Conservation (phyloP, 441 rosid genomes). For the Theobroma grandiflorum region DNA sequence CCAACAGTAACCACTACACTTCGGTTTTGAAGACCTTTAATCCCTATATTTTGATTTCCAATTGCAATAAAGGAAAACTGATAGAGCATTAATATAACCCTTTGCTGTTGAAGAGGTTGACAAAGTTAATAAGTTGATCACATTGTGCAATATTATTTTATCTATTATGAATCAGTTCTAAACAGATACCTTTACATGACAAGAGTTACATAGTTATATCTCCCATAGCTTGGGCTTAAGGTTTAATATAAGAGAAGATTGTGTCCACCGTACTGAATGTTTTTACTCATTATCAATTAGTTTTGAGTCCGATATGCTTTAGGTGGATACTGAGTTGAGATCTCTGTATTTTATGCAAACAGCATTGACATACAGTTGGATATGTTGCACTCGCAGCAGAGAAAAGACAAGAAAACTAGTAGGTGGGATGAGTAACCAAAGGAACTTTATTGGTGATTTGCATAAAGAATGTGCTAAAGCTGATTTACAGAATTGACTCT, state of each 20-base stretch:
- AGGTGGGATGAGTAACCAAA: neutral
- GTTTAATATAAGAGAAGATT: too few relatives aligned
- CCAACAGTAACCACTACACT: too few relatives aligned
- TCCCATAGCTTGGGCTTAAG: neutral
- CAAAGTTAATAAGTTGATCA: too few relatives aligned
- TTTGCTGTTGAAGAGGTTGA: too few relatives aligned
- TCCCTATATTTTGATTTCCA: too few relatives aligned
- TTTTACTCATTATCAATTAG: neutral
- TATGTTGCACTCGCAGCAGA: neutral
- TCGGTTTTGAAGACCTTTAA: too few relatives aligned
- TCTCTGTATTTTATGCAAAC: neutral
- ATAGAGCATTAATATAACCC: too few relatives aligned
- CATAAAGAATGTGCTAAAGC: neutral
- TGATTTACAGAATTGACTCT: neutral
- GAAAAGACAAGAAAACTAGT: neutral
- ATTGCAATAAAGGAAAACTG: too few relatives aligned
- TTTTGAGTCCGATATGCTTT: neutral
- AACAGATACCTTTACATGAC: too few relatives aligned
- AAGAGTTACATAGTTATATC: too few relatives aligned
- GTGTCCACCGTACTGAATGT: neutral
- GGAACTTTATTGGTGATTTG: neutral
- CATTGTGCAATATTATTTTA: too few relatives aligned
- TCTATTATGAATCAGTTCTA: neutral
- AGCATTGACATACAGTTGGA: neutral
- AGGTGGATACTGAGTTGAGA: neutral